Conservation (phyloP, 2,329 filamentous ascomycete species). For the Raffaelea arxii region DNA sequence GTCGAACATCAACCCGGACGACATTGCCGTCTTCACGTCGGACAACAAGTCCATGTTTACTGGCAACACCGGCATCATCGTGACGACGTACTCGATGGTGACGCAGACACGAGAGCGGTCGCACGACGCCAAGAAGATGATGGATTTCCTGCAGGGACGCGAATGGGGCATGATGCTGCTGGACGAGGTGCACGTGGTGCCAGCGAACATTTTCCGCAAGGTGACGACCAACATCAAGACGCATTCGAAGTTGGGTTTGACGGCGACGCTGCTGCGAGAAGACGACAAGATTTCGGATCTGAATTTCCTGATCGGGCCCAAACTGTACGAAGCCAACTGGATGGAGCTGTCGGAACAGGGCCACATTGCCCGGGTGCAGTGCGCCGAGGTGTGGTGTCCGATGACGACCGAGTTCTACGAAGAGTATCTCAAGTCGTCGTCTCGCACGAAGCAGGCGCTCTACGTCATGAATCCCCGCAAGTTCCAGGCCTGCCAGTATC, state of each 20-base stretch:
- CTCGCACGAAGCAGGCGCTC: constrained; percentile 35
- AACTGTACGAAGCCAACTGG: constrained; percentile 98
- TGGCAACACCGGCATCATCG: constrained; percentile 87
- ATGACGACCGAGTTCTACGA: constrained; percentile 99
- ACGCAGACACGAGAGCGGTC: constrained; percentile 79
- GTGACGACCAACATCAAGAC: constrained; percentile 90
- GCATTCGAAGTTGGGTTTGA: constrained; percentile 89
- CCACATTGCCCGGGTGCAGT: constrained; percentile 94
- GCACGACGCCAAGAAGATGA: constrained; percentile 92
- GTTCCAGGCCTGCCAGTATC: constrained; percentile 91
- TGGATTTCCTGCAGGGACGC: constrained; percentile 79
- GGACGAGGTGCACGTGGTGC: constrained; percentile 96
- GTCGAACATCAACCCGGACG: constrained; percentile 88
- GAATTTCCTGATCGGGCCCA: constrained; percentile 95
- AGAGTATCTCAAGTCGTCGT: constrained; percentile 57
- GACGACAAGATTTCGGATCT: constrained; percentile 97
- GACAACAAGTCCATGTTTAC: constrained; percentile 80
- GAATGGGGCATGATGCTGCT: constrained; percentile 98
- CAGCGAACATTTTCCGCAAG: constrained; percentile 89
- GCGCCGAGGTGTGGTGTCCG: constrained; percentile 97
- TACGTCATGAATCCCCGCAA: constrained; percentile 98
- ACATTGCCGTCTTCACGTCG: constrained; percentile 91
- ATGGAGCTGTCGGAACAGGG: constrained; percentile 96
- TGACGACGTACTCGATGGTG: constrained; percentile 99
- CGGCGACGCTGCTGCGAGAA: constrained; percentile 86